Conservation (phyloP, 441 rosid genomes). For the Pelargonium exstipulatum region DNA sequence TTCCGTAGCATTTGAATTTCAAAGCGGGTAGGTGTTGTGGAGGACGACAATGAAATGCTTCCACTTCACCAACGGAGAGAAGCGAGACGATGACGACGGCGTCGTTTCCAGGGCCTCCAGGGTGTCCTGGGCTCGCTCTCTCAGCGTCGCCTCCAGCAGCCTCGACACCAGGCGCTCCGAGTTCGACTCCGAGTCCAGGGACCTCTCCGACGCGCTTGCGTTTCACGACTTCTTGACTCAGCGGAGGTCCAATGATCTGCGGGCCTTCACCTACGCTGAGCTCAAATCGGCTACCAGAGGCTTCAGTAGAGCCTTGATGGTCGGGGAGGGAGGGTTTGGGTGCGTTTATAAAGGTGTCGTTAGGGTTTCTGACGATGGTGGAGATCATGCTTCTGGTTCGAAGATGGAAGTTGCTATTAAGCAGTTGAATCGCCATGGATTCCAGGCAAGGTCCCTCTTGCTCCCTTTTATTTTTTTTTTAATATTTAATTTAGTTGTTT, state of each 20-base stretch:
- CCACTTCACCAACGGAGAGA: slow-evolving; percentile 74
- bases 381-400: slow-evolving; percentile 27
- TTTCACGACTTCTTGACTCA: slow-evolving; percentile 48
- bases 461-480: not conserved
- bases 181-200: slow-evolving; percentile 75
- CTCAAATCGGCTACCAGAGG: slow-evolving; percentile 58
- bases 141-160: slow-evolving; percentile 76
- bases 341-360: slow-evolving; percentile 58
- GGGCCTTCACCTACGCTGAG: slow-evolving; percentile 49
- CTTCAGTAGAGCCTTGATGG: slow-evolving; percentile 49
- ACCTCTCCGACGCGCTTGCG: slow-evolving; percentile 49
- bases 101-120: slow-evolving; percentile 50
- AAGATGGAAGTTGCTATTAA: slow-evolving; percentile 54
- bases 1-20: not conserved
- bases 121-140: slow-evolving; percentile 80
- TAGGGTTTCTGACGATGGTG: slow-evolving; percentile 29
- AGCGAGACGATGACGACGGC: slow-evolving; percentile 34
- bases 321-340: slow-evolving; percentile 72
- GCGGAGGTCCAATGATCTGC: slow-evolving; percentile 70
- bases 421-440: slow-evolving; percentile 66
- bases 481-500: not conserved
- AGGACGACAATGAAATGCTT: slow-evolving; percentile 63
- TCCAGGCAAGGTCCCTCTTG: slow-evolving; percentile 66
- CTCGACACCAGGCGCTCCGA: slow-evolving; percentile 65
- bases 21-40: not conserved